Base-by-base conservation (phyloP, 108 stramenopile genomes). In the Conticribra weissflogii region DNA sequence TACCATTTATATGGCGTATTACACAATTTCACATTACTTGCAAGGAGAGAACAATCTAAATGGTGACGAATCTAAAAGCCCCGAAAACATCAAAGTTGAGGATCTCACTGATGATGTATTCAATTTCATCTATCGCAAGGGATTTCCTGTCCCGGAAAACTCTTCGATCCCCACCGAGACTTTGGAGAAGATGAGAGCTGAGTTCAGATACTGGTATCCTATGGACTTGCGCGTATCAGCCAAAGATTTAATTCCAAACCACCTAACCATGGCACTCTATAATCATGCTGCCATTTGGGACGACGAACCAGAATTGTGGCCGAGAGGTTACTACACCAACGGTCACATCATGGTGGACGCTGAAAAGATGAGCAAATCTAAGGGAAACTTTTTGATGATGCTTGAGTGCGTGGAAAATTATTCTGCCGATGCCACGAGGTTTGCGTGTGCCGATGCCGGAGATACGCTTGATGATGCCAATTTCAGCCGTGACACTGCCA, bases 1-100 rank as follows among this genome's bases (percentile, higher is more conserved):
- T 71, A 99, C 98, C 34, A 98, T 99, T 62, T 98, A 99, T 89
- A 99, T 99, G 98, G 90, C 98, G 15, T 99, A 94, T 78, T 99
- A 99, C 79, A 96, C 97, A 2, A 93, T 99, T 70, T 89, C 96
- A 17, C 93, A 98, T 73, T 71, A 91, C 32, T 75, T 99, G 55
- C 98, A 99, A 71, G 92, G 96, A 53, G 75, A 77, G 28, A 81
- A 86, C 83, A 96, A 97, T 88, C 75, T 97, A 66, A 89, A 93
- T 58, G 98, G 98, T 17, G 84, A 88, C 8, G 49, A 80, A 24
- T 66, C 82, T 12, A 87, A 80, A 66, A 86, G 87, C 24, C 96
- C 98, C 12, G 70, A 67, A 19, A 86, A 90, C 46, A 87, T 99
- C 56, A 83, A 91, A 50, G 89, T 97, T 18, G 76, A 78, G 55